Evolutionary conservation across 179 eudicot species (phyloP).

Genomic region (Spinacia oleracea): DNA sequence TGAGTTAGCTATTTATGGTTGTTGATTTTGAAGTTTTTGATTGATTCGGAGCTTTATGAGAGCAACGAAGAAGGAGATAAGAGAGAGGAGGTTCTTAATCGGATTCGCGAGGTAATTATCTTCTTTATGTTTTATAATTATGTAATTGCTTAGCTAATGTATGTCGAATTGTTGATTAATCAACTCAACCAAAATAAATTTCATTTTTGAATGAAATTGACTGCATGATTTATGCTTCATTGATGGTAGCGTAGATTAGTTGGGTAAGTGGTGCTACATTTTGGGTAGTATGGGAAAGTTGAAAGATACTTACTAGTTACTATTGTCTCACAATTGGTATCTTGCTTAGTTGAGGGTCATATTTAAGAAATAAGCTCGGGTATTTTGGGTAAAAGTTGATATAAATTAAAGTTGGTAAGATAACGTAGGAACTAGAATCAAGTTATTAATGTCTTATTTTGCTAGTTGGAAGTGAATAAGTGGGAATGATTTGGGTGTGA

Average conservation of each 20-base stretch:
- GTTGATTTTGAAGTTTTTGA: conserved; percentile 47
- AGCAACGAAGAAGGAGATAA: conserved; percentile 62
- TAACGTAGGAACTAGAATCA: not conserved
- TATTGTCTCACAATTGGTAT: not conserved
- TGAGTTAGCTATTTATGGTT: not conserved
- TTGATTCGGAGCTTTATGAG: conserved; percentile 67
- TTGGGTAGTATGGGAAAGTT: not conserved
- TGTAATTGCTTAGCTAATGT: not conserved
- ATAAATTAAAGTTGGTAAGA: too few relatives aligned
- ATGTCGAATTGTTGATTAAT: not conserved
- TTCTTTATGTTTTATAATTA: not conserved
- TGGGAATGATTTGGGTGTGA: not conserved
- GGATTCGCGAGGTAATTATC: conserved; percentile 61
- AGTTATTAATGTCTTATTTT: not conserved
- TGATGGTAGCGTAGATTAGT: not conserved
- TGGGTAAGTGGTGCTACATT: not conserved
- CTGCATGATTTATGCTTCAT: not conserved
- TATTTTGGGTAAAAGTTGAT: not conserved
- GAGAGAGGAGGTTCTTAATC: conserved; percentile 69
- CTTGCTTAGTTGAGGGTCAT: not conserved
- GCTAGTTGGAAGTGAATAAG: not conserved
- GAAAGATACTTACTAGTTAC: not conserved
- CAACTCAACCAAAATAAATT: not conserved
- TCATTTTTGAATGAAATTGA: not conserved
- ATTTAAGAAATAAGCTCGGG: not conserved